phyloP scores from a whole-genome alignment of 768 basidiomycete species.

The Nidularia sp. region DNA sequence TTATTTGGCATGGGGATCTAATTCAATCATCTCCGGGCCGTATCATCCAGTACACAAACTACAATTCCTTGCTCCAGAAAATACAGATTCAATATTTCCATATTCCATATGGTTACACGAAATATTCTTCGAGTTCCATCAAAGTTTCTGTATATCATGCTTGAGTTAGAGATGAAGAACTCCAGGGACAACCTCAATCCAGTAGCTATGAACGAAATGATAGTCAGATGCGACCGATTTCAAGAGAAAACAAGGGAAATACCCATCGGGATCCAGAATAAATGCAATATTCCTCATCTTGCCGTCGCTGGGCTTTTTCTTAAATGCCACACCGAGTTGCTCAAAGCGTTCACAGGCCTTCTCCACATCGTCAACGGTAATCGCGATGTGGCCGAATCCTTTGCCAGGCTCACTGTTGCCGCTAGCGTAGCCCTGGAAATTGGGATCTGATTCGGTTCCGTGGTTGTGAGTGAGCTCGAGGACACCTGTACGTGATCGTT shows the following conservation, averaged over 20 bases:
- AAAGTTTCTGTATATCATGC: no score
- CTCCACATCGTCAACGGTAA: slow-evolving; percentile 80
- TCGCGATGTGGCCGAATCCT: slow-evolving; percentile 86
- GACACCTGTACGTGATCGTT: slow-evolving; percentile 41
- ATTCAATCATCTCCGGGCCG: no score
- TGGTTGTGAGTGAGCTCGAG: slow-evolving; percentile 89
- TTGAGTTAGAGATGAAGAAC: not conserved
- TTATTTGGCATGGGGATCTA: no score
- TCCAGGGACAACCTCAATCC: slow-evolving; percentile 53
- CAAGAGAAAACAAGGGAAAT: slow-evolving; percentile 16
- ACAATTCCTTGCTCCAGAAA: no score
- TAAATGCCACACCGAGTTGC: slow-evolving; percentile 73
- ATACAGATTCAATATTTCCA: no score
- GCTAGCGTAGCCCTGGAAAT: slow-evolving; percentile 77
- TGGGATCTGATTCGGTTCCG: slow-evolving; percentile 77
- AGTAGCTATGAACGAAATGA: slow-evolving; percentile 36
- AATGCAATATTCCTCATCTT: slow-evolving; percentile 85
- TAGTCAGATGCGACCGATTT: slow-evolving; percentile 6
- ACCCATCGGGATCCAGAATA: slow-evolving; percentile 84
- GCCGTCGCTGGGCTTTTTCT: slow-evolving; percentile 84
- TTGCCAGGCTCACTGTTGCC: slow-evolving; percentile 83
- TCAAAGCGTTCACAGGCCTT: slow-evolving; percentile 84
- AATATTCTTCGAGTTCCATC: no score
- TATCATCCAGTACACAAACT: no score
- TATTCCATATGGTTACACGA: no score